phyloP scores from a whole-genome alignment of 2,329 filamentous ascomycete species.

The Stagonosporopsis chrysanthemi region DNA sequence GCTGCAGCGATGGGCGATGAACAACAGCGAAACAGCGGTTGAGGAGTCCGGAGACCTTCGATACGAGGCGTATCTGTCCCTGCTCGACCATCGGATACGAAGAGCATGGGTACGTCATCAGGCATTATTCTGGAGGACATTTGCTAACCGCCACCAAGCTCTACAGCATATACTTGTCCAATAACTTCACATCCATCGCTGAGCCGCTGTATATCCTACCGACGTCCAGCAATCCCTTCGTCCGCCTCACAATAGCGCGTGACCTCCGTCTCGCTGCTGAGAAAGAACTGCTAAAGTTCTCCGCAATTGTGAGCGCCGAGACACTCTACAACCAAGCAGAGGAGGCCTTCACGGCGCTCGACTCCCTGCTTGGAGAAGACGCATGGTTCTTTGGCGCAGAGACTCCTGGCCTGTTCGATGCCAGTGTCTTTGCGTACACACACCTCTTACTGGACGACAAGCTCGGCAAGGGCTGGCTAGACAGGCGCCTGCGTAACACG shows the following conservation, averaged over 20 bases:
- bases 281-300: conserved; percentile 73
- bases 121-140: not conserved
- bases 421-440: conserved; percentile 88
- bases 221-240: conserved; percentile 66
- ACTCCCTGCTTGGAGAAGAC: conserved; percentile 63
- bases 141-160: conserved; percentile 58
- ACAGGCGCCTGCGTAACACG: conserved; percentile 65
- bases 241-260: conserved; percentile 68
- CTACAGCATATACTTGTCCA: conserved; percentile 80
- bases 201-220: conserved; percentile 73
- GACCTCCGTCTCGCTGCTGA: conserved; percentile 77
- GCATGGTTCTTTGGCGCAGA: conserved; percentile 67
- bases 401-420: conserved; percentile 80
- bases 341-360: conserved; percentile 69
- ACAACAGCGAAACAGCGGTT: conserved; percentile 43
- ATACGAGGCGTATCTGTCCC: conserved; percentile 77
- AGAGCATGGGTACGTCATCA: conserved; percentile 75
- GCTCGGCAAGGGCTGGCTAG: conserved; percentile 66
- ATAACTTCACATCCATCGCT: conserved; percentile 73
- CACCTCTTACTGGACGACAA: conserved; percentile 74
- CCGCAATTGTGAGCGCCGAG: conserved; percentile 63
- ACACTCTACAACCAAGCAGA: conserved; percentile 67
- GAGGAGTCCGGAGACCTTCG: conserved; percentile 62
- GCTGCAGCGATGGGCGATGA: conserved; percentile 72
- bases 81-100: conserved; percentile 79